Evolutionary conservation across 148 eudicot species (phyloP).

Genomic region (Gaultheria prostrata): DNA sequence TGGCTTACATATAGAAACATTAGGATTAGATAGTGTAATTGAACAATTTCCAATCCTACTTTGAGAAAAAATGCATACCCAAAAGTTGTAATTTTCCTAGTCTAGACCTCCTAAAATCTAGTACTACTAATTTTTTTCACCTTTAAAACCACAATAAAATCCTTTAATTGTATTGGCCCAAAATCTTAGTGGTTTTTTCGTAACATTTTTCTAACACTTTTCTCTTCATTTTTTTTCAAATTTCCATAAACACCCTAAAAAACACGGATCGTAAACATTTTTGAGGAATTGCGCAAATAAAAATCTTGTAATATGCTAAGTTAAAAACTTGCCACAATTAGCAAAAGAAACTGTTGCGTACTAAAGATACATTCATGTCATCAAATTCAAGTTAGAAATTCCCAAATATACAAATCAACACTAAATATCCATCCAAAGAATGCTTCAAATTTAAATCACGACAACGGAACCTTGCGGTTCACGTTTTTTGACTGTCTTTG

Average conservation of each 20-base stretch:
- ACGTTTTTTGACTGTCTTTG: background rate
- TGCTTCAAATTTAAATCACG: background rate
- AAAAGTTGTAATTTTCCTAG: background rate
- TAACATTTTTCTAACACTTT: too few species aligned
- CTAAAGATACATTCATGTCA: conserved; percentile 13
- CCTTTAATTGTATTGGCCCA: background rate
- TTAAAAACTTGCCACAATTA: background rate
- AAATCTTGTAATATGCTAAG: background rate
- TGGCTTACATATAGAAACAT: too few species aligned
- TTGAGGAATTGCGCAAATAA: background rate
- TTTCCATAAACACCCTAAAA: background rate
- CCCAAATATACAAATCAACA: conserved; percentile 2
- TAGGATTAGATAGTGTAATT: too few species aligned
- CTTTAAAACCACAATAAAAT: too few species aligned
- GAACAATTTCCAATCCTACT: too few species aligned
- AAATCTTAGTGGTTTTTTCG: background rate
- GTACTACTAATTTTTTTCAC: too few species aligned
- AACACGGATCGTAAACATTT: too few species aligned
- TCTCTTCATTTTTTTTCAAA: background rate
- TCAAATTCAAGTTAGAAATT: conserved; percentile 2
- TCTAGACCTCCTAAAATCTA: background rate
- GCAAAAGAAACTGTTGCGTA: background rate
- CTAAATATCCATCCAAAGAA: background rate
- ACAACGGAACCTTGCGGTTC: conserved; percentile 6
- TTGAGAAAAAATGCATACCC: background rate